Base-by-base conservation (phyloP, 2,329 filamentous ascomycete species). In the Sporothrix dimorphospora region DNA sequence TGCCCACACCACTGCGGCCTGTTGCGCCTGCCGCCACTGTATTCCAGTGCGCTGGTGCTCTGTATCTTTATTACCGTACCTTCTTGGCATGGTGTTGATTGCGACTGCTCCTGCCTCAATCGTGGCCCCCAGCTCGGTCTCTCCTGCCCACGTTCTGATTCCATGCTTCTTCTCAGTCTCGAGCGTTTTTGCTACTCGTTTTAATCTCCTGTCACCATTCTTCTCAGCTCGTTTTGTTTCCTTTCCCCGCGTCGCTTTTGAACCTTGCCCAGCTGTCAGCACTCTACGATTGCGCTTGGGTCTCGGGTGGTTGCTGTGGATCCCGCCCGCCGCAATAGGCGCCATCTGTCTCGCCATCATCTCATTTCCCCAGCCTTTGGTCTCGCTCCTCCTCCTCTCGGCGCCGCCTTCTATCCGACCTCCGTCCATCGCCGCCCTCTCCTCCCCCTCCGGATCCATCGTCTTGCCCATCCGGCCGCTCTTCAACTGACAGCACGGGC, bases 301-400 rank as follows among this genome's bases (percentile, higher is more conserved):
- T 49, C 19, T 57, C 57, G 55, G 38, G 12, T 65, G 45, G 71
- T 69, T 69, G 71, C 66, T 72, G 71, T 70, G 71, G 71, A 72
- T 72, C 65, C 70, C 63, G 24, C 55, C 67, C 34, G 3, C 66
- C 47, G n/a, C 12, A 12, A 40, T 49, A 21, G 47, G n/a, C 47
- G n/a, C 57, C 19, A 55, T n/a, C 42, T 51, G 12, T 42, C 59
- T 21, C 55, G 34, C 63, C 59, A 34, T 70, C 65, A 72, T 47
- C 53, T 55, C 65, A 55, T 69, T 55, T 72, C 71, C 53, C 67
- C 51, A 27, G 49, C 38, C 45, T 53, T 61, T 47, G 53, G 16
- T 49, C 51, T 24, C 42, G 47, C 34, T 71, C 45, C 30, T 66
- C 38, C 24, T 55, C 61, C 53, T 72, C 45, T 55, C 55, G 21